Conservation (phyloP, 305 asterid species). For the Ruellia speciosa region DNA sequence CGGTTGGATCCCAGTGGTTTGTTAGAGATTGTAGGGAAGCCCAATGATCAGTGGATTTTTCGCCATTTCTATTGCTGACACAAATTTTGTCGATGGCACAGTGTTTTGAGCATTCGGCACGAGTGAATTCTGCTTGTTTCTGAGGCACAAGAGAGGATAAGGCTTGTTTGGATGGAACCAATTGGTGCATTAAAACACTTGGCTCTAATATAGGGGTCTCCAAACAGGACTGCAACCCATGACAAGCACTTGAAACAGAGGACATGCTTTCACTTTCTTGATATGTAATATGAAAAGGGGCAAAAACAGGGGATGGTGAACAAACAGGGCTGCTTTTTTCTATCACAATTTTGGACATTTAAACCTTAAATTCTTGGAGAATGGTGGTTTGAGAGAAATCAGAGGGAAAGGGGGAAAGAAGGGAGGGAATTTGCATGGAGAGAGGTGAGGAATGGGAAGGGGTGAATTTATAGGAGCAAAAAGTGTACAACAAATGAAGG, state of each 20-base stretch:
- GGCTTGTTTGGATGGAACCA: conserved; percentile 27
- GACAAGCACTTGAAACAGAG: conserved; percentile 18
- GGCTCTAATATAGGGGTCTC: conserved; percentile 31
- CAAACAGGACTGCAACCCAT: conserved; percentile 37
- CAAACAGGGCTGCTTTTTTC: not conserved
- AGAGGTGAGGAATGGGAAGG: conserved; percentile 37
- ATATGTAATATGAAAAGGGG: not conserved
- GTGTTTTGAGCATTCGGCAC: not conserved
- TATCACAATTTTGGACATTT: not conserved
- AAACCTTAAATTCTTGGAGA: too few species aligned
- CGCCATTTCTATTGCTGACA: conserved; percentile 2
- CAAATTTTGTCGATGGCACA: not conserved
- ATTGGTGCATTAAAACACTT: conserved; percentile 18
- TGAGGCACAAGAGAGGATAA: conserved; percentile 24
- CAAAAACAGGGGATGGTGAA: not conserved
- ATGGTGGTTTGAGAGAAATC: not conserved
- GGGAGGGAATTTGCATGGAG: conserved; percentile 36
- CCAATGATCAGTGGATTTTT: conserved; percentile 23
- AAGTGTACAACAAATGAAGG: not conserved
- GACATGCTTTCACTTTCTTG: not conserved
- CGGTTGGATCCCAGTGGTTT: not conserved
- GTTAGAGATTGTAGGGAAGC: conserved; percentile 27
- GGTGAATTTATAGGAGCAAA: conserved; percentile 56
- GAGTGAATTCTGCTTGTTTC: conserved; percentile 16
- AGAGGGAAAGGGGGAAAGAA: not conserved